phyloP scores from a whole-genome alignment of 2,329 filamentous ascomycete species.

The Fusarium subtropicale region DNA sequence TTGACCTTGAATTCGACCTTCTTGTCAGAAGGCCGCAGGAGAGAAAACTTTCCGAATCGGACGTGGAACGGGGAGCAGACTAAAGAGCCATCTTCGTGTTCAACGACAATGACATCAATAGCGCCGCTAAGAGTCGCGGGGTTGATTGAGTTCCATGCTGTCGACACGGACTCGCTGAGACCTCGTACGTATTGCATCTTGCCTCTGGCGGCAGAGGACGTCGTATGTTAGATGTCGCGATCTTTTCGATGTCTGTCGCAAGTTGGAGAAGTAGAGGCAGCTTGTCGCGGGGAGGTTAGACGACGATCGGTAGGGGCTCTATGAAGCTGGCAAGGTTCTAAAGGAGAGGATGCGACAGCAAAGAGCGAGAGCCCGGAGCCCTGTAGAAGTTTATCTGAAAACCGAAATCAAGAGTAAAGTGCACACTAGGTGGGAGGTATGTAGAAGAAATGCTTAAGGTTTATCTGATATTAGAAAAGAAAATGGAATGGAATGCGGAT shows the following conservation, averaged over 20 bases:
- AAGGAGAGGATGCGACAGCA: slow-evolving; percentile 14
- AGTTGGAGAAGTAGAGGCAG: slow-evolving; percentile 18
- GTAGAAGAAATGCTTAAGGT: slow-evolving; percentile 13
- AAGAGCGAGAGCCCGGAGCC: slow-evolving; percentile 6
- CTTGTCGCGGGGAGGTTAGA: slow-evolving; percentile 32
- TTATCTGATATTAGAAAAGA: slow-evolving; percentile 20
- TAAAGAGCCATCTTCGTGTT: slow-evolving; percentile 90
- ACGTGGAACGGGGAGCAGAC: slow-evolving; percentile 98
- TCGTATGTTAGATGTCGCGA: slow-evolving; percentile 7
- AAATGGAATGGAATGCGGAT: slow-evolving; percentile 35
- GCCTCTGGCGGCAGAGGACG: slow-evolving; percentile 24
- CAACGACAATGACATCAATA: slow-evolving; percentile 98
- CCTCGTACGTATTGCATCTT: slow-evolving; percentile 98
- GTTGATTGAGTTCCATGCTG: slow-evolving; percentile 99
- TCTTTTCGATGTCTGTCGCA: slow-evolving; percentile 3
- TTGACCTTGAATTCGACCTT: slow-evolving; percentile 99
- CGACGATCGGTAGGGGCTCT: slow-evolving; percentile 27
- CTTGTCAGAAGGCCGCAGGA: slow-evolving; percentile 94
- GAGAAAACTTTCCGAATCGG: slow-evolving; percentile 97
- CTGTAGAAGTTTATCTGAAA: slow-evolving; percentile 27
- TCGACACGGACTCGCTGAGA: slow-evolving; percentile 93
- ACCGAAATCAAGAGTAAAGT: slow-evolving; percentile 6
- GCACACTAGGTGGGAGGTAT: slow-evolving; percentile 22
- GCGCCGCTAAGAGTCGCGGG: slow-evolving; percentile 96
- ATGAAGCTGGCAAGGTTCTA: slow-evolving; percentile 11